Base-by-base conservation (phyloP, 345 rosid genomes). In the Noccaea caerulescens region DNA sequence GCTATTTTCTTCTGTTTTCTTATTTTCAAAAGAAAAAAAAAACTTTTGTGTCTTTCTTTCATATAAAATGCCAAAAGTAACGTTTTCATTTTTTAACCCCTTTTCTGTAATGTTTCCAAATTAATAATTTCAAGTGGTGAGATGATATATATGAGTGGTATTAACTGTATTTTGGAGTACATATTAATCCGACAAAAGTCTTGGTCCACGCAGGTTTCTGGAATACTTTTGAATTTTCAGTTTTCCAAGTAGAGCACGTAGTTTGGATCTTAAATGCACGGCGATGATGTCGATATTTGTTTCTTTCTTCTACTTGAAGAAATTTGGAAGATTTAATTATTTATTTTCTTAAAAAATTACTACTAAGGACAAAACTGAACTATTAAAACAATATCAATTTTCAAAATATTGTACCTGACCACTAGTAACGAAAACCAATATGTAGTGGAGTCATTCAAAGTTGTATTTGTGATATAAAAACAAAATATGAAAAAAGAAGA, bases 181-280 rank as follows among this genome's bases (percentile, higher is more conserved):
- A 27, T 41, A 12, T 75, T 51, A 20, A 43, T 13, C 79, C 79
- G 71, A 76, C 74, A 76, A 39, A 46, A 47, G 39, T 69, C 74
- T 69, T 62, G 59, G 69, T 66, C 54, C 13, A 27, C 58, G 64
- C 51, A 64, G 3, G 66, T 53, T 45, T 66, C 30, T 65, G 53
- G 2, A 18, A 18, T 7, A n/a, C 6, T 27, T 0, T 44, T 10
- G 43, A 42, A 42, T 8, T 16, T 58, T 53, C 63, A 53, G 67
- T 45, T 32, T 25, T n/a, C 66, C 71, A 43, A 38, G 44, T 44
- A 7, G 63, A 53, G 39, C 63, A 52, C 63, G 68, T 54, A 36
- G 27, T 58, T 59, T 43, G 20, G 30, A 67, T 33, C 33, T n/a
- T 46, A 66, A 69, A 54, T 69, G 44, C 69, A 6, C 63, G 58